phyloP scores from a whole-genome alignment of 345 rosid genomes.

The Eucalyptus tenuipes region DNA sequence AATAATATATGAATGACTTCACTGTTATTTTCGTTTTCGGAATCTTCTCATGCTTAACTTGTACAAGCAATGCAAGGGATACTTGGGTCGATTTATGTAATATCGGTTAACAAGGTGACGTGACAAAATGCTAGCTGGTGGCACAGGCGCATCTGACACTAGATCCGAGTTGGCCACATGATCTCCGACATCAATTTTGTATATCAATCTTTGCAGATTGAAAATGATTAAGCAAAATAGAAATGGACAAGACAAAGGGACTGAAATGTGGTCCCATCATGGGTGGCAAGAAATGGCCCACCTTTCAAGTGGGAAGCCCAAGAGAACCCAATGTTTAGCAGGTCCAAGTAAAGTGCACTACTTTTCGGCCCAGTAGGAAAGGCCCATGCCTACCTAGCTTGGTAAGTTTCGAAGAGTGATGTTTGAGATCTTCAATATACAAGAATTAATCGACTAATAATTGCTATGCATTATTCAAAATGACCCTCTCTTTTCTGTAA shows the following conservation, averaged over 20 bases:
- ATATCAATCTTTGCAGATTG: neutral
- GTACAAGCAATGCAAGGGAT: neutral
- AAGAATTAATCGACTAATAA: neutral
- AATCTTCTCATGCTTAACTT: neutral
- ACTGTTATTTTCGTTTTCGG: neutral
- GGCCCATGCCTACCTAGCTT: neutral
- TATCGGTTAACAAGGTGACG: neutral
- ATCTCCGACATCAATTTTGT: neutral
- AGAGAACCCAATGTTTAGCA: neutral
- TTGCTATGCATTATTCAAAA: neutral
- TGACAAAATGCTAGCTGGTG: neutral
- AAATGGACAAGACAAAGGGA: neutral
- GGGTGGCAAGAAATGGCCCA: neutral
- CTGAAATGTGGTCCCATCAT: neutral
- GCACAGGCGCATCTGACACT: neutral
- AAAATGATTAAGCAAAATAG: neutral
- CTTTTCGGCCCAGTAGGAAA: neutral
- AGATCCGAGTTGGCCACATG: neutral
- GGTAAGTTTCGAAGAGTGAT: neutral
- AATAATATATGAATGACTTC: neutral
- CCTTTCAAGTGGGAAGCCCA: neutral
- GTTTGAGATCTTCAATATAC: neutral
- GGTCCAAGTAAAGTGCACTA: neutral
- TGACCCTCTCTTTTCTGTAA: neutral
- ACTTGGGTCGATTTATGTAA: neutral